Percentiles rank a stretch among this genome's conserved stretches.
Conservation (phyloP, 2,329 filamentous ascomycete genomes). For the Trichophyton mentagrophytes region DNA sequence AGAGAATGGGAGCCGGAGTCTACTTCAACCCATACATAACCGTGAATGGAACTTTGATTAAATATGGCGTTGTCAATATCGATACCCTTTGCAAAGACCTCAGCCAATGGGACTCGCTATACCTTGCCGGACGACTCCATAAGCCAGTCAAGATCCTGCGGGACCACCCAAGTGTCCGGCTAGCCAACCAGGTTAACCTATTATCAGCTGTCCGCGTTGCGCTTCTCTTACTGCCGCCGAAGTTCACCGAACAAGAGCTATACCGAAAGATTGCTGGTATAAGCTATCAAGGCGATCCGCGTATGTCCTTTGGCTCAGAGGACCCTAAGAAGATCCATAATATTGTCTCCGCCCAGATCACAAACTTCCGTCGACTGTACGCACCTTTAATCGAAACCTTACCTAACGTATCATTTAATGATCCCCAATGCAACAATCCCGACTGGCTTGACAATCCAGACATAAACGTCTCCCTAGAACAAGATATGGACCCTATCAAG, state of each 20-base stretch:
- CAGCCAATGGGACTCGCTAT: slow-evolving; percentile 83
- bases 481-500: slow-evolving; percentile 86
- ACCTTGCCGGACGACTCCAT: slow-evolving; percentile 88
- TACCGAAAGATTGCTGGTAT: slow-evolving; percentile 87
- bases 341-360: slow-evolving; percentile 82
- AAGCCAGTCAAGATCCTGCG: slow-evolving; percentile 97
- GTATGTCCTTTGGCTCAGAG: slow-evolving; percentile 82
- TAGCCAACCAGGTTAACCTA: slow-evolving; percentile 92
- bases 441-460: slow-evolving; percentile 53
- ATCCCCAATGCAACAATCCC: slow-evolving; percentile 44
- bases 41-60: slow-evolving; percentile 89
- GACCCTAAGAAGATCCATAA: slow-evolving; percentile 87
- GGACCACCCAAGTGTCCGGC: slow-evolving; percentile 79
- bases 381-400: slow-evolving; percentile 77
- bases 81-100: slow-evolving; percentile 79
- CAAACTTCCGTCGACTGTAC: slow-evolving; percentile 85
- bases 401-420: slow-evolving; percentile 71
- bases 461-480: slow-evolving; percentile 56
- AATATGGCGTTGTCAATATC: slow-evolving; percentile 93
- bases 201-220: slow-evolving; percentile 83
- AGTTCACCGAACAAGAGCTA: slow-evolving; percentile 75
- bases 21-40: slow-evolving; percentile 97
- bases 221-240: slow-evolving; percentile 67
- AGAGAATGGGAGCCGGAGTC: slow-evolving; percentile 78
- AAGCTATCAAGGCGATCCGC: slow-evolving; percentile 90